phyloP scores from a whole-genome alignment of 2,329 filamentous ascomycete species.

The Calonectria henricotiae region DNA sequence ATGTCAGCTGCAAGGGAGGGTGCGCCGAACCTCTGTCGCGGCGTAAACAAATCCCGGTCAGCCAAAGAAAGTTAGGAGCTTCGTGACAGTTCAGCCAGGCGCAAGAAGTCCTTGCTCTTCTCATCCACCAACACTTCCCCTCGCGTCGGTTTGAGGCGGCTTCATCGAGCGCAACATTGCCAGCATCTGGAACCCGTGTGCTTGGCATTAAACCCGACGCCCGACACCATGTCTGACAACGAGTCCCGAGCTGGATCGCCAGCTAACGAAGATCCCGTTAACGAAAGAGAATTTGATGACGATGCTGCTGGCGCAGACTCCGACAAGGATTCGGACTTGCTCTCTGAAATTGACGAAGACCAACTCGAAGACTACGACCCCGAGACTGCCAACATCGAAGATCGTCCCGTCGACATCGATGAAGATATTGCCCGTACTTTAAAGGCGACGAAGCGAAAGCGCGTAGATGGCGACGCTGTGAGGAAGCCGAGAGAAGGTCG shows the following conservation, averaged over 20 bases:
- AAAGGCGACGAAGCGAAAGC: constrained; percentile 78
- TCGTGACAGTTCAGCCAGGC: constrained; percentile 19
- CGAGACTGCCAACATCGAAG: constrained; percentile 74
- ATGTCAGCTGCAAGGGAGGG: constrained; percentile 54
- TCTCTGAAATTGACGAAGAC: constrained; percentile 80
- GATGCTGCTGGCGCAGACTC: constrained; percentile 60
- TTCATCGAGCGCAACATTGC: not conserved
- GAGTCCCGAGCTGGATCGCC: constrained; percentile 62
- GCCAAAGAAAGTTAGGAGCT: constrained; percentile 41
- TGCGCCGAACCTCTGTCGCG: constrained; percentile 46
- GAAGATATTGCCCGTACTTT: constrained; percentile 76
- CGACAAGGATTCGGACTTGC: constrained; percentile 72
- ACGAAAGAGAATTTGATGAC: constrained; percentile 59
- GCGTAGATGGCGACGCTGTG: constrained; percentile 73
- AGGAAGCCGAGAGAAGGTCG: constrained; percentile 85
- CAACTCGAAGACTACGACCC: constrained; percentile 81
- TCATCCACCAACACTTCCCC: constrained; percentile 1
- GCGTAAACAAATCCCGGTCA: constrained; percentile 31
- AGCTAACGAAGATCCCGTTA: constrained; percentile 55
- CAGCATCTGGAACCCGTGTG: not conserved
- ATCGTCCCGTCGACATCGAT: constrained; percentile 78
- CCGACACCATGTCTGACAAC: constrained; percentile 64
- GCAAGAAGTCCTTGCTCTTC: constrained; percentile 17
- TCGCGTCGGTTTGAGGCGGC: not conserved
- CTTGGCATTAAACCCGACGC: constrained; percentile 10